These are phyloP conservation scores for Citrus inodora DNA, from an alignment of 345 rosid genomes.

Conservation along the genomic window DNA sequence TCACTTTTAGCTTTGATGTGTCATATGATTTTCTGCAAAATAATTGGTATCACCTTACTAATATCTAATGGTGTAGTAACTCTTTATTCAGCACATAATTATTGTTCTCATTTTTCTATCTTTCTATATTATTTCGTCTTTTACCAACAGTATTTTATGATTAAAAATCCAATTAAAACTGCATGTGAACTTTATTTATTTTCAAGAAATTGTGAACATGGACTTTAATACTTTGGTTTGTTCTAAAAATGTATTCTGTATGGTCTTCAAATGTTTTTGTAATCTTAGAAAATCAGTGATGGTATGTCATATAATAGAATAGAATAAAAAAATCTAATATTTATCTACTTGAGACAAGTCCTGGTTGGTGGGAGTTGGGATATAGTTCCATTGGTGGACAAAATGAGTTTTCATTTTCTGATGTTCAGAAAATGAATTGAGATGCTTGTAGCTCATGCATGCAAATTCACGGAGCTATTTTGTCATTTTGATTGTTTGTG, in stretches of 20 bases:
- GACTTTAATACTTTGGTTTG: neutral
- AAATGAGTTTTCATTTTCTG: neutral
- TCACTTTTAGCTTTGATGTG: neutral
- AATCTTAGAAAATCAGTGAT: neutral
- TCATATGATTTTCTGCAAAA: neutral
- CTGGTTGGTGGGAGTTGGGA: neutral
- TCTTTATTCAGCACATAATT: neutral
- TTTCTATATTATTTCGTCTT: neutral
- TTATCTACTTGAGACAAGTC: neutral
- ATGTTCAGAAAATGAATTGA: neutral
- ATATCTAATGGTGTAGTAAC: neutral
- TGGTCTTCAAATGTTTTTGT: neutral
- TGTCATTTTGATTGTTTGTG: neutral
- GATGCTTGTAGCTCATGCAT: neutral
- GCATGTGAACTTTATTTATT: neutral
- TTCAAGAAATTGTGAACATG: neutral
- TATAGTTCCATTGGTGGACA: neutral
- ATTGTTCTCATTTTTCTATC: neutral
- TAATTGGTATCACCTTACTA: neutral
- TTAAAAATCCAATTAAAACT: neutral
- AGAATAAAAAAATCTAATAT: neutral
- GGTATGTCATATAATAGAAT: neutral
- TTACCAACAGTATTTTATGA: neutral
- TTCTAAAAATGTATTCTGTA: neutral
- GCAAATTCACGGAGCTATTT: neutral